A percentile compares a stretch with the other conserved stretches of the same genome.
These are phyloP conservation scores for Pythium scleroteichum DNA, from an alignment of 352 stramenopile genomes.

Conservation along the genomic window DNA sequence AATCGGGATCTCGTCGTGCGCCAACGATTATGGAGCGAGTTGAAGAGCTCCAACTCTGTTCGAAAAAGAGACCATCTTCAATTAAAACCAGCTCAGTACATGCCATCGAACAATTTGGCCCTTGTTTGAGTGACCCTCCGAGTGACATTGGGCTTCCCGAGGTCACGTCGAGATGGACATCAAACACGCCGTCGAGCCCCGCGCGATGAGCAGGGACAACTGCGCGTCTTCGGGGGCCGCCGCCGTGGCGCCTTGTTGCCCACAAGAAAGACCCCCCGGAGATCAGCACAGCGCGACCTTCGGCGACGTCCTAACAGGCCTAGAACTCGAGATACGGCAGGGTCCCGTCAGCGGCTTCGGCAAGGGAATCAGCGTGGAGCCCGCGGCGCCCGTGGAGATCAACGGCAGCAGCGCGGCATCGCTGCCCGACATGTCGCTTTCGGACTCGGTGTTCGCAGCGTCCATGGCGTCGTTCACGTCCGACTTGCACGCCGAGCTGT, in stretches of 20 bases:
- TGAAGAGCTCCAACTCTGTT: background rate
- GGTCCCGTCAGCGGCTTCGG: background rate
- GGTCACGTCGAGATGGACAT: background rate
- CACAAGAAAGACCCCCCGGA: background rate
- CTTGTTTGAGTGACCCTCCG: background rate
- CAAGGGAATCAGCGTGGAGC: background rate
- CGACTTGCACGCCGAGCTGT: conserved; percentile 10
- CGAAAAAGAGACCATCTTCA: background rate
- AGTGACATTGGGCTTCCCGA: background rate
- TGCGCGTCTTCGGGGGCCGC: background rate
- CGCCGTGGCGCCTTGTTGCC: background rate
- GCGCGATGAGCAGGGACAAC: background rate
- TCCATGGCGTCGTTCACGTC: conserved; percentile 16
- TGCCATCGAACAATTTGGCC: background rate
- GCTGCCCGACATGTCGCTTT: background rate
- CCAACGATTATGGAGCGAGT: background rate
- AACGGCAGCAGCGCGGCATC: background rate
- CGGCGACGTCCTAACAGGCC: background rate
- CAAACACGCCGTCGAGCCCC: background rate
- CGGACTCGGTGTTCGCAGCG: conserved; percentile 9
- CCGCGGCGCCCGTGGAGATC: background rate
- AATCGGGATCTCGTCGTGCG: background rate
- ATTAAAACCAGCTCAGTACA: background rate
- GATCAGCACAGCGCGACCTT: background rate
- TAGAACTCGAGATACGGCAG: background rate